Conservation (phyloP, 495 filamentous ascomycete species). For the Neurospora sp. region DNA sequence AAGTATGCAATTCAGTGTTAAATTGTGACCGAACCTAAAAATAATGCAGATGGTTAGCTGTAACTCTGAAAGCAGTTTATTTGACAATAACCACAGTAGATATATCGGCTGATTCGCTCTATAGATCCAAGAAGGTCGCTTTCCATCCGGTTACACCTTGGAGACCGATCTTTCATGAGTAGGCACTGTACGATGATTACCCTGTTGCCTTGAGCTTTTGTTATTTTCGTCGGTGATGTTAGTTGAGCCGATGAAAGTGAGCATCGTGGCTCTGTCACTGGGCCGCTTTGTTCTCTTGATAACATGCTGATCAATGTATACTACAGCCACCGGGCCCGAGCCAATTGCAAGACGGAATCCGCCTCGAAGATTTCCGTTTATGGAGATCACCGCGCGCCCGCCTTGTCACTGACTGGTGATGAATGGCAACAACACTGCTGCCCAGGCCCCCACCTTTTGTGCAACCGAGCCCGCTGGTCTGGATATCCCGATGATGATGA, state of each 20-base stretch:
- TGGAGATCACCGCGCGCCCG: slow-evolving; percentile 4
- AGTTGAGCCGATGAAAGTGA: background rate
- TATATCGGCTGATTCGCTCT: background rate
- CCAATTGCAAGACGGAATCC: slow-evolving; percentile 13
- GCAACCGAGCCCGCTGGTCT: background rate
- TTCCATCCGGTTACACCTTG: background rate
- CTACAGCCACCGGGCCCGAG: background rate
- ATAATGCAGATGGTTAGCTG: background rate
- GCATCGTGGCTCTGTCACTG: background rate
- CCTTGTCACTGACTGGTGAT: background rate
- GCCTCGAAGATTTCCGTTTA: slow-evolving; percentile 12
- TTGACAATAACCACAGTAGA: background rate
- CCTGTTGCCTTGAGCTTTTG: background rate
- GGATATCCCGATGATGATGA: background rate
- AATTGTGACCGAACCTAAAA: background rate
- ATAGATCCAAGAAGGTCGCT: background rate
- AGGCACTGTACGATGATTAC: background rate
- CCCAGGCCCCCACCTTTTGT: background rate
- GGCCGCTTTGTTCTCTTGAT: background rate
- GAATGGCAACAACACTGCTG: background rate
- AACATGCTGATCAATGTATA: background rate
- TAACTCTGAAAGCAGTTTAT: background rate
- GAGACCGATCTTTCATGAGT: background rate
- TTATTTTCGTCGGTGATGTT: background rate
- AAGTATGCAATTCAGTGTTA: background rate